Evolutionary conservation across 2,329 filamentous ascomycete species (phyloP).

Genomic region (Aspergillus jensenii): DNA sequence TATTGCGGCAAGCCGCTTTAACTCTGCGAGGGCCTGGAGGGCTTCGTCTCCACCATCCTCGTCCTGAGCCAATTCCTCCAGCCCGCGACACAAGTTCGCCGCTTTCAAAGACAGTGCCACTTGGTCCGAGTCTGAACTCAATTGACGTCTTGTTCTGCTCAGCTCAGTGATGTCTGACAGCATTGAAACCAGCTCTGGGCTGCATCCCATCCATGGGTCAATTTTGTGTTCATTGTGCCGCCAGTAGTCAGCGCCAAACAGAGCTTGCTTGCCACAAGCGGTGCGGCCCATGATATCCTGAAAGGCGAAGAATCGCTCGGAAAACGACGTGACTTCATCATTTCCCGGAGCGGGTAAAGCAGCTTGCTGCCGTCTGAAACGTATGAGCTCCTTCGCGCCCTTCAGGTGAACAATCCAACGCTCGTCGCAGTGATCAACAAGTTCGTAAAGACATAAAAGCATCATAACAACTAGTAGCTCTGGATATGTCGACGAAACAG

Average conservation of each 20-base stretch:
- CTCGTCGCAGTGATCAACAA: constrained; percentile 44
- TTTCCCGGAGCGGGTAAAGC: constrained; percentile 11
- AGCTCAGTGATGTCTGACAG: constrained; percentile 51
- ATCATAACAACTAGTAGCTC: constrained; percentile 47
- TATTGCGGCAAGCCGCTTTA: constrained; percentile 46
- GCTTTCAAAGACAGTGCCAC: constrained; percentile 32
- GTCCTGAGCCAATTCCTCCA: constrained; percentile 36
- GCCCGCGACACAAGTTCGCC: constrained; percentile 33
- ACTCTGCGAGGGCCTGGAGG: constrained; percentile 39
- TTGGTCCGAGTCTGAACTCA: constrained; percentile 23
- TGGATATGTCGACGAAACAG: constrained; percentile 30
- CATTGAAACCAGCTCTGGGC: constrained; percentile 47
- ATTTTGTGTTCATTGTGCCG: constrained; percentile 37
- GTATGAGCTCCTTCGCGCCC: constrained; percentile 50
- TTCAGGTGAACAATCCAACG: constrained; percentile 51
- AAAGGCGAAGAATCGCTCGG: constrained; percentile 52
- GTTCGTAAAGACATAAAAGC: constrained; percentile 49
- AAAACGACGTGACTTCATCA: constrained; percentile 35
- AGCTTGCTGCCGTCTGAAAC: constrained; percentile 34
- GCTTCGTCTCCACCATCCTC: constrained; percentile 32
- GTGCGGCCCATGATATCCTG: constrained; percentile 54
- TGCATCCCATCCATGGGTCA: constrained; percentile 51
- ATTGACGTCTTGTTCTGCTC: constrained; percentile 36
- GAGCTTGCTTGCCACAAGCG: constrained; percentile 48
- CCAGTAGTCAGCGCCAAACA: constrained; percentile 53